Base-by-base conservation (phyloP, 257 asterid species). In the Capsicum baccatum region DNA sequence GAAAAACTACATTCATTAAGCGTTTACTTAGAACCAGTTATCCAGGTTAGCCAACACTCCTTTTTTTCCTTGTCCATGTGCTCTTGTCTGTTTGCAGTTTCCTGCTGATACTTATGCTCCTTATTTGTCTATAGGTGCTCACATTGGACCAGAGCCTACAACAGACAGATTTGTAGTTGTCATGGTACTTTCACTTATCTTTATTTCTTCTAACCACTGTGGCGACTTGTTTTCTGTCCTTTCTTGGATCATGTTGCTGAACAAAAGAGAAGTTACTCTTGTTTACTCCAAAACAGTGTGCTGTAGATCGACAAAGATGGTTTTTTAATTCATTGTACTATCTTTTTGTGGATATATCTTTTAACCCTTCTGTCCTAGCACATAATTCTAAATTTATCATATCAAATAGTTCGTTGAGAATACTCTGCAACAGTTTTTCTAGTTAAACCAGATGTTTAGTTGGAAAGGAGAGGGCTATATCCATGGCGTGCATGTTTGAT, bases 111-210 rank as follows among this genome's bases (percentile, higher is more conserved):
- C 9, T 85, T 64, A 35, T 60, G 71, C 19, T 21, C 63, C 39
- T 56, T 84, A 83, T 85, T 11, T 84, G 42, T 81, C 33, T 62
- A 80, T 89, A 94, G 99, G 98, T 80, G 98, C 98, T 89, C 99
- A 95, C 84, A 97, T 97, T 84, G 99, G 99, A 83, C 99, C 99
- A 56, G 33, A 26, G 33, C 33, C 33, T 26, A 26, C 33, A 26
- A 26, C 33, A 26, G 33, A 26, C 33, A 26, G 99, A 97, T 97
- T 97, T 90, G 98, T 97, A 81, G 98, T 95, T 83, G 99, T 95
- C 86, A 97, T 95, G 98, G 99, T 97, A 93, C 15, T 83, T 52
- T 83, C 73, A 70, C 19, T 57, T 76, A 2, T 52, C 81, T 15
- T 54, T 76, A 9, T 76, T 76, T 14, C 64, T 26, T 8, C 42